Conservation (phyloP, 805 yeast species). For the Pachysolen tannophilus region DNA sequence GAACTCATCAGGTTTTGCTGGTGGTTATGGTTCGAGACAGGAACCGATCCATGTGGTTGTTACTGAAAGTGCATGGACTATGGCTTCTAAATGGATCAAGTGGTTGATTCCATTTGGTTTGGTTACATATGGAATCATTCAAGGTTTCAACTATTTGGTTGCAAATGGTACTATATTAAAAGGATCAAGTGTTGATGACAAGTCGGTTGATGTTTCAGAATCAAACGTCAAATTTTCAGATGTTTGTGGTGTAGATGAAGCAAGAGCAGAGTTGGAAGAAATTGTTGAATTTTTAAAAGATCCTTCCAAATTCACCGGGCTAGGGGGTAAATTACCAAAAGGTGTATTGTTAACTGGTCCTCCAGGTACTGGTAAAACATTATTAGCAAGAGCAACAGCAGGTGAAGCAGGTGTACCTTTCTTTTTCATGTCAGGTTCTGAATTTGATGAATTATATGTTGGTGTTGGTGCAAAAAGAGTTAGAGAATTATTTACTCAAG, state of each 20-base stretch:
- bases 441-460: conserved; percentile 94
- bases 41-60: conserved; percentile 95
- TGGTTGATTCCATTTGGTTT: conserved; percentile 81
- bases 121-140: conserved; percentile 72
- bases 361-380: conserved; percentile 98
- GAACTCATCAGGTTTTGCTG: conserved; percentile 6
- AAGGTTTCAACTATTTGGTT: conserved; percentile 67
- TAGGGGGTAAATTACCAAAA: conserved; percentile 96
- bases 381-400: conserved; percentile 95
- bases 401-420: conserved; percentile 99
- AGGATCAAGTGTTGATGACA: conserved; percentile 62
- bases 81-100: conserved; percentile 79
- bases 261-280: conserved; percentile 94
- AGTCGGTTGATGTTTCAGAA: conserved; percentile 74
- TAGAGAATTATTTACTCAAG: conserved; percentile 87
- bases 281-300: conserved; percentile 96
- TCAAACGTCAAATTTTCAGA: conserved; percentile 85
- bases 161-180: conserved; percentile 82
- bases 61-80: conserved; percentile 72
- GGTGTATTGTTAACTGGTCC: conserved; percentile 97
- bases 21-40: conserved; percentile 46
- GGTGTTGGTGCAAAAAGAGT: conserved; percentile 99
- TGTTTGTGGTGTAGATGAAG: conserved; percentile 98
- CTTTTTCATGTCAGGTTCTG: conserved; percentile 97
- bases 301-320: conserved; percentile 91